Percentiles rank a stretch among this genome's conserved stretches.
Conservation (phyloP, 192 early-diverging fungal species). For the Podila epicladia region DNA sequence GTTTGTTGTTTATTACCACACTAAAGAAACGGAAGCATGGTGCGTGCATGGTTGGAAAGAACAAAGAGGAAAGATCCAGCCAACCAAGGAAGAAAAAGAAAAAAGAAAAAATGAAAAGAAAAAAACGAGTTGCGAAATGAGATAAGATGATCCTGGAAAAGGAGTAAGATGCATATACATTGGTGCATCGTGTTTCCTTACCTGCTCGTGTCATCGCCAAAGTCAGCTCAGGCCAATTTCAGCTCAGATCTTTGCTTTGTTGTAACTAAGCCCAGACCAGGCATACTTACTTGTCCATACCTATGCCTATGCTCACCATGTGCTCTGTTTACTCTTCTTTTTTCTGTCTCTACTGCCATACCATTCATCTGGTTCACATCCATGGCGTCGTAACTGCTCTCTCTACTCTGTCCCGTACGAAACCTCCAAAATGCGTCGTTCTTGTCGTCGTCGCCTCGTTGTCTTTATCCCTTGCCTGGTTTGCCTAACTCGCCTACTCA, state of each 20-base stretch:
- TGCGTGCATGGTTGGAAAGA: too few relatives aligned
- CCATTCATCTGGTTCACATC: background rate
- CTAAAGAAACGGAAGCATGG: too few relatives aligned
- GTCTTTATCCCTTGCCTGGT: background rate
- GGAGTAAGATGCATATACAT: too few relatives aligned
- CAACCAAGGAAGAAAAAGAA: too few relatives aligned
- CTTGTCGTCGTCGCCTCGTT: background rate
- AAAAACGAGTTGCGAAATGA: too few relatives aligned
- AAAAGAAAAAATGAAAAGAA: too few relatives aligned
- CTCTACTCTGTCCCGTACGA: background rate
- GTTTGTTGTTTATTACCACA: too few relatives aligned
- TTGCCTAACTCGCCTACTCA: background rate
- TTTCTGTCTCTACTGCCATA: background rate
- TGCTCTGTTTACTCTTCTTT: background rate
- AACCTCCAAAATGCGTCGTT: background rate
- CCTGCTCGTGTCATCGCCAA: too few relatives aligned
- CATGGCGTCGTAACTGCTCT: background rate
- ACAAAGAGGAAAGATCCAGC: too few relatives aligned
- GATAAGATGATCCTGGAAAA: too few relatives aligned
- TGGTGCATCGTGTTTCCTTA: background rate
- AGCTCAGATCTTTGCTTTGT: background rate
- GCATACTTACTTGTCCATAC: background rate
- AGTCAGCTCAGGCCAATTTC: too few relatives aligned
- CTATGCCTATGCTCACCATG: constrained; percentile 2
- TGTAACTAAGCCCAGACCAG: constrained; percentile 1